Conservation (phyloP, 306 rosid species). For the Lathyrus aphaca region DNA sequence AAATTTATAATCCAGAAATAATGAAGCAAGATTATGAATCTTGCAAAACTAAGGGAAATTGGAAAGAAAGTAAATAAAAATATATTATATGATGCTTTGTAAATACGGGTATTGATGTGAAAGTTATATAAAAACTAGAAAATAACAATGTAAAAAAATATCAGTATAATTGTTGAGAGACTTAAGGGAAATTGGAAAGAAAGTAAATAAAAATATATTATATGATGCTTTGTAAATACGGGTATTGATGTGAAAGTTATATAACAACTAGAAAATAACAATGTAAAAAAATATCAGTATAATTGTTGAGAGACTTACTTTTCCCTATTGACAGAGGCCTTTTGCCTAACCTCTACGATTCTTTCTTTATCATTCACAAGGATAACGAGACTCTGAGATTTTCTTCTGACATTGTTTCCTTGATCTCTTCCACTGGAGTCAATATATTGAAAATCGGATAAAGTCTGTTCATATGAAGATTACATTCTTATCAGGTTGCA, state of each 20-base stretch:
- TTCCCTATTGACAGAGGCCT: conserved; percentile 88
- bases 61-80: conserved; percentile 19
- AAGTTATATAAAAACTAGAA: conserved; percentile 1
- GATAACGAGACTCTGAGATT: conserved; percentile 79
- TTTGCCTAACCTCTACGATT: conserved; percentile 80
- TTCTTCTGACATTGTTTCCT: conserved; percentile 90
- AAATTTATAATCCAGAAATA: conserved; percentile 30
- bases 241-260: not conserved
- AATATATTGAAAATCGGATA: conserved; percentile 81
- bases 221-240: conserved; percentile 16
- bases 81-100: not conserved
- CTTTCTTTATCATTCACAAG: conserved; percentile 94
- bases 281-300: conserved; percentile 18
- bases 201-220: conserved; percentile 1
- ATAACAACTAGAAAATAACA: conserved; percentile 4
- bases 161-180: conserved; percentile 27
- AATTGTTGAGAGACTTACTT: conserved; percentile 56
- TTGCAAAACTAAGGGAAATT: conserved; percentile 12
- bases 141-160: conserved; percentile 17
- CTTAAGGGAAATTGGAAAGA: conserved; percentile 3
- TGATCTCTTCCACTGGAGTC: conserved; percentile 95
- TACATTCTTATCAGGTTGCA: conserved; percentile 39
- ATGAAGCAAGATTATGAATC: conserved; percentile 15
- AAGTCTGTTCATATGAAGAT: conserved; percentile 59
- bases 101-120: conserved; percentile 11